phyloP scores from a whole-genome alignment of 257 asterid species.

The Prunella vulgaris region DNA sequence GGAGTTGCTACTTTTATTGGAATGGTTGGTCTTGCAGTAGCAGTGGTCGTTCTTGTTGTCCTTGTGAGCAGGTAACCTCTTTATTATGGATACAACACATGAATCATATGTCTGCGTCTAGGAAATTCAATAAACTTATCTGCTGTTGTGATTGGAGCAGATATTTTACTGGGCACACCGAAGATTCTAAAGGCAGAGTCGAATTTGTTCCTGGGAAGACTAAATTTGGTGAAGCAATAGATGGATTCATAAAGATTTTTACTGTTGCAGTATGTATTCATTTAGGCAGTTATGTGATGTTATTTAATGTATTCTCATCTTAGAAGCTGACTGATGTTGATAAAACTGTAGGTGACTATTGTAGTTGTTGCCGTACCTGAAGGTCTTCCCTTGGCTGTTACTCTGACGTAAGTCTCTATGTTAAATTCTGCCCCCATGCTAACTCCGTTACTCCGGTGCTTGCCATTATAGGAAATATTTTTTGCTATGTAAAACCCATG shows the following conservation, averaged over 20 bases:
- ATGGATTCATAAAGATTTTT: conserved; percentile 73
- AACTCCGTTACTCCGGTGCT: not conserved
- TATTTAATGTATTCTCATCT: conserved; percentile 1
- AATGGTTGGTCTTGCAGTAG: conserved; percentile 76
- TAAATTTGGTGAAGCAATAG: conserved; percentile 52
- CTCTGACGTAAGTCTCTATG: conserved; percentile 68
- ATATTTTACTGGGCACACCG: conserved; percentile 69
- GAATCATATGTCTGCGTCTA: not conserved
- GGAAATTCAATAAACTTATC: not conserved
- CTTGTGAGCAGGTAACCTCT: conserved; percentile 61
- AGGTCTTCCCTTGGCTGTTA: conserved; percentile 97
- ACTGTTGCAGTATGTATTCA: conserved; percentile 79
- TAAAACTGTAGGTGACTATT: conserved; percentile 64
- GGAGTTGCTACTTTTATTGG: conserved; percentile 98
- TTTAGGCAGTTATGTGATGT: conserved; percentile 3
- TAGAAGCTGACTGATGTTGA: conserved; percentile 13
- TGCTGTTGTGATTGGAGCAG: conserved; percentile 34
- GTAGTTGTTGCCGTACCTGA: conserved; percentile 98
- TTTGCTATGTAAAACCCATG: not conserved
- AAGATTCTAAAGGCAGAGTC: conserved; percentile 48
- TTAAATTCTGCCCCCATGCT: not conserved
- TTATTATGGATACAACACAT: not conserved
- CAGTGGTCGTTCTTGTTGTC: conserved; percentile 56
- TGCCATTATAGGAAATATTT: not conserved
- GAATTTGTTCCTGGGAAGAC: conserved; percentile 72